Evolutionary conservation across 352 stramenopile species (phyloP).

Genomic region (Globisporangium carolinianum): DNA sequence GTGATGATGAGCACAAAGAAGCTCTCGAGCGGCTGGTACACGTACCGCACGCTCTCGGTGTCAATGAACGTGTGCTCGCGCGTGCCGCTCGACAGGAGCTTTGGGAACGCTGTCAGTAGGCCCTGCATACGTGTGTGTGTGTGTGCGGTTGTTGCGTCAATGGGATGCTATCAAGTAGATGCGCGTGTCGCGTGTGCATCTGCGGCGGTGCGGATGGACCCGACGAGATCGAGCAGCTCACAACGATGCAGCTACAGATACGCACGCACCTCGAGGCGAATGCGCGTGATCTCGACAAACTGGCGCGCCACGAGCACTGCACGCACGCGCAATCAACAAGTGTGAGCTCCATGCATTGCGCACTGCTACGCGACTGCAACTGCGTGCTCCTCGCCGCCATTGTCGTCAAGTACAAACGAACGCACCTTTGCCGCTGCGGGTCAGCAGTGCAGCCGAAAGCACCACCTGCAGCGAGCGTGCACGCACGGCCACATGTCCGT

Average conservation of each 20-base stretch:
- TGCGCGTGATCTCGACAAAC: conserved; percentile 99
- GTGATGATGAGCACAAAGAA: conserved; percentile 99
- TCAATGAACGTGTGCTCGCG: conserved; percentile 99
- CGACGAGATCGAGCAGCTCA: background rate
- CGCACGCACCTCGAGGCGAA: conserved; percentile 92
- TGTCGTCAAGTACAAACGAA: background rate
- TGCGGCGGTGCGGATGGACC: too few relatives aligned
- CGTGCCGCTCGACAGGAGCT: conserved; percentile 92
- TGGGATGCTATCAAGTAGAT: background rate
- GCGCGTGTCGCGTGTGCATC: too few relatives aligned
- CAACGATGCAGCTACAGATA: background rate
- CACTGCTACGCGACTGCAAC: too few relatives aligned
- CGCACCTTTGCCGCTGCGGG: conserved; percentile 92
- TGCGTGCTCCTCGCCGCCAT: too few relatives aligned
- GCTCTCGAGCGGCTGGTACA: conserved; percentile 98
- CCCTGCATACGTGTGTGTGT: conserved; percentile 35
- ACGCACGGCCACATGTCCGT: conserved; percentile 2
- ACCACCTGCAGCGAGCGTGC: conserved; percentile 76
- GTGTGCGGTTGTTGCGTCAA: background rate
- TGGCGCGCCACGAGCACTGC: conserved; percentile 94
- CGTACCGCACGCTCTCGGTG: conserved; percentile 97
- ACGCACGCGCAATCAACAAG: background rate
- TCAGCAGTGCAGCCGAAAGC: conserved; percentile 92
- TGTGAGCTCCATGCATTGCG: too few relatives aligned
- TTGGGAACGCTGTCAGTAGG: conserved; percentile 98